Evolutionary conservation across 2,329 filamentous ascomycete genomes (phyloP), one percentile per base, ranked within the genome.

Genomic region (Fusarium bulbicola): DNA sequence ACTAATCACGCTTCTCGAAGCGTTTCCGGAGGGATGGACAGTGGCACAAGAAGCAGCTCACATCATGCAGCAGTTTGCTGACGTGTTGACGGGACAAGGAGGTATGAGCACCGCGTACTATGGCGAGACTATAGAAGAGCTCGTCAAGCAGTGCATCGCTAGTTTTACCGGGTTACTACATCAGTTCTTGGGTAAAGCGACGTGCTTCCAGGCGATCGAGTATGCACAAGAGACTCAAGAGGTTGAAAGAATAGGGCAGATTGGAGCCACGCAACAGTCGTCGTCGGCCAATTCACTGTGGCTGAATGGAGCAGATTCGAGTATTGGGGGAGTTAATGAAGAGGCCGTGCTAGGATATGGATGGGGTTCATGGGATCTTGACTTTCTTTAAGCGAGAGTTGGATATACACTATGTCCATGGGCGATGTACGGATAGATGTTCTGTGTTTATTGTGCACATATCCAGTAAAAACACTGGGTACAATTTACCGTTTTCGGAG

Each of bases 11-110:
- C 79, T 84, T 28, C 78, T 84, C 20, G 81, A 83, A 45, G 81
- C 82, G 14, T 84, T 84, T 63, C 78, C 83, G 1, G 76, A 78
- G 18, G 75, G 73, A 32, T 84, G 82, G 82, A 49, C 66, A 8
- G 72, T 76, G 8, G 82, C 82, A 5, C 80, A 79, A 21, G 80
- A 79, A n/a, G 81, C 80, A 14, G 80, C 80, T 9, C 77, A 76
- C 15, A 74, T 84, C 28, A 75, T 84, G 43, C 75, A 80, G 72
- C 43, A 80, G 77, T 76, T 82, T 67, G 65, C 71, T 12, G 65
- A 61, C 30, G 57, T 74, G n/a, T 58, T 74, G 46, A 56, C 66
- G 40, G 72, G 72, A 40, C 63, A 69, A 59, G 69, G 73, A n/a
- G 61, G 62, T 13, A 66, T 76, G 52, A 42, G 50, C 49, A 60